Percentiles rank a stretch among this genome's conserved stretches.
phyloP scores from a whole-genome alignment of 345 rosid genomes.

The Raphanus raphanistrum region DNA sequence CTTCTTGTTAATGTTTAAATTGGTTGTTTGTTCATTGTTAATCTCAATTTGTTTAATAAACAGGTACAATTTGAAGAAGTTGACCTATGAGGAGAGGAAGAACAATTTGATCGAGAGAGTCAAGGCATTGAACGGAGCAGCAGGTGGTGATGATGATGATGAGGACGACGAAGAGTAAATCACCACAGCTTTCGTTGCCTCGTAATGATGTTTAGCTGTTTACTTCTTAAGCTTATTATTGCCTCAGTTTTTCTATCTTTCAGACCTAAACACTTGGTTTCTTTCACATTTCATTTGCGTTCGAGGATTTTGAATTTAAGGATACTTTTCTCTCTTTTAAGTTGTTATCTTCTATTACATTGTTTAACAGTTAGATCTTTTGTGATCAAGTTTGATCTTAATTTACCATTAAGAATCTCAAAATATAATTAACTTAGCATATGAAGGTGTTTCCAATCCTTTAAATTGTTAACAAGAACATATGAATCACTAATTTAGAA shows the following conservation, averaged over 20 bases:
- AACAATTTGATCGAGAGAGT: conserved; percentile 72
- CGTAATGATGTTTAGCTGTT: conserved; percentile 18
- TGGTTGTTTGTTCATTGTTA: neutral
- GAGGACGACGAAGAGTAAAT: conserved; percentile 39
- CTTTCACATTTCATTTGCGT: conserved; percentile 5
- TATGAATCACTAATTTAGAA: too few relatives aligned
- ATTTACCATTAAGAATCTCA: neutral
- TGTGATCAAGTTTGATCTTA: neutral
- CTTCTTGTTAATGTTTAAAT: neutral
- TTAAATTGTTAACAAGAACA: too few relatives aligned
- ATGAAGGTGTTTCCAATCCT: too few relatives aligned
- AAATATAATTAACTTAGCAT: too few relatives aligned
- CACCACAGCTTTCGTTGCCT: neutral
- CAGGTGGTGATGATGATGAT: conserved; percentile 52
- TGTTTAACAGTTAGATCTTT: neutral
- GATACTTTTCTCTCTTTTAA: conserved; percentile 8
- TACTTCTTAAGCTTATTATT: conserved; percentile 19
- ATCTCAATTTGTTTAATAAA: conserved; percentile 19
- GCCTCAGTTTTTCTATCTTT: conserved; percentile 20
- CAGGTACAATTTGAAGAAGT: conserved; percentile 81
- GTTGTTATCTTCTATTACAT: neutral
- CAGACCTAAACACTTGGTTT: conserved; percentile 19
- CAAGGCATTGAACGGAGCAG: conserved; percentile 58
- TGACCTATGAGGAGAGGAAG: conserved; percentile 78
- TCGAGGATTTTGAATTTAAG: conserved; percentile 30